phyloP scores from a whole-genome alignment of 2,329 filamentous ascomycete species.

The Calycina herbarum region DNA sequence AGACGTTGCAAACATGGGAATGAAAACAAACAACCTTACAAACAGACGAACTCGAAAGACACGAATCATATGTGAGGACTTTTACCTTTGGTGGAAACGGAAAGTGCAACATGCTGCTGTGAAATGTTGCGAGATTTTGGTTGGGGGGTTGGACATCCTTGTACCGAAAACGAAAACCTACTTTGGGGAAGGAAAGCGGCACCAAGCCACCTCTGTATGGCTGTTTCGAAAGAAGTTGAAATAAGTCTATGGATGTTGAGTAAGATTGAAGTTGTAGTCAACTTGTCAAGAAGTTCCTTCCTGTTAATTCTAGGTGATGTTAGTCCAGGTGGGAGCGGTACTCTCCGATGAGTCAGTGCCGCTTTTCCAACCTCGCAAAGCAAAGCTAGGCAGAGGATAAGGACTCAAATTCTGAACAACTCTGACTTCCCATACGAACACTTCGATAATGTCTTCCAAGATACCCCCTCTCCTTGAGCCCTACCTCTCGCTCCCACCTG shows the following conservation, averaged over 20 bases:
- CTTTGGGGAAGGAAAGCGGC: background rate
- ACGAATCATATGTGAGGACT: background rate
- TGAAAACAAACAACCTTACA: background rate
- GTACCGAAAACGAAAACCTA: background rate
- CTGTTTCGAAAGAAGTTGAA: background rate
- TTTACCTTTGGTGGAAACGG: background rate
- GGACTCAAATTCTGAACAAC: background rate
- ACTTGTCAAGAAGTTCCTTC: background rate
- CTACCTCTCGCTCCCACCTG: conserved; percentile 58
- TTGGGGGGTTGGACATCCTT: background rate
- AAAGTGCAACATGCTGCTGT: background rate
- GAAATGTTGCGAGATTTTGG: background rate
- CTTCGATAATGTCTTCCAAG: conserved; percentile 31
- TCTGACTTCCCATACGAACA: background rate
- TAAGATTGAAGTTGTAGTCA: background rate
- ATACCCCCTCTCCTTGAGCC: conserved; percentile 63
- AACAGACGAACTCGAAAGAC: background rate
- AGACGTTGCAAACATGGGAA: background rate
- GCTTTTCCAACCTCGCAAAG: background rate
- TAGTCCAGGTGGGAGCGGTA: background rate
- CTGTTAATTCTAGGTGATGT: background rate
- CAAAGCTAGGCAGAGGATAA: background rate
- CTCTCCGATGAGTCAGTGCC: background rate
- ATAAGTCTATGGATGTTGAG: background rate
- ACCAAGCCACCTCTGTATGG: background rate